phyloP scores from a whole-genome alignment of 1,284 basidiomycete genomes.

The Ustilago lituana region DNA sequence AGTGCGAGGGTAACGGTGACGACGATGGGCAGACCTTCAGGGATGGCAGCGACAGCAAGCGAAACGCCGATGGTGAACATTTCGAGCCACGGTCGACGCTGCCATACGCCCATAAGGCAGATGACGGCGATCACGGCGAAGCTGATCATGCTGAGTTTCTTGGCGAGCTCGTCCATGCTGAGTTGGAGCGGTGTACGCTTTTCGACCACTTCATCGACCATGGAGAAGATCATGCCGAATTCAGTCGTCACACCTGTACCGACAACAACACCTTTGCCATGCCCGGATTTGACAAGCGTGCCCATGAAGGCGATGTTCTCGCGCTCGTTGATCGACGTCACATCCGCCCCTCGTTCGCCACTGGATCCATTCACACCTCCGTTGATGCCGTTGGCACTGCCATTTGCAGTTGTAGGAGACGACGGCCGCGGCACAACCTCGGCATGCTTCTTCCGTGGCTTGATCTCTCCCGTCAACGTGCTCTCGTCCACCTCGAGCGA shows the following conservation, averaged over 20 bases:
- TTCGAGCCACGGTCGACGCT: slow-evolving; percentile 89
- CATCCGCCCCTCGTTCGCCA: neutral
- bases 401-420: neutral
- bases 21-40: slow-evolving; percentile 95
- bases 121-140: slow-evolving; percentile 94
- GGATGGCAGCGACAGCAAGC: slow-evolving; percentile 94
- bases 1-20: slow-evolving; percentile 95
- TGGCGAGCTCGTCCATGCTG: slow-evolving; percentile 95
- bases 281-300: slow-evolving; percentile 89
- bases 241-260: slow-evolving; percentile 89
- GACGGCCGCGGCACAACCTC: slow-evolving; percentile 70
- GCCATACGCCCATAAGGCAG: slow-evolving; percentile 86
- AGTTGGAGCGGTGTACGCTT: slow-evolving; percentile 91
- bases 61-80: slow-evolving; percentile 99
- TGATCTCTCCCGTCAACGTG: slow-evolving; percentile 91
- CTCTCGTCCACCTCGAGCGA: slow-evolving; percentile 95
- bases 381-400: slow-evolving; percentile 4
- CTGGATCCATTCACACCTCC: neutral
- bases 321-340: slow-evolving; percentile 78
- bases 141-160: slow-evolving; percentile 86
- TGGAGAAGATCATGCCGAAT: slow-evolving; percentile 94
- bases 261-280: slow-evolving; percentile 87
- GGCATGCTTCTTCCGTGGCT: slow-evolving; percentile 77
- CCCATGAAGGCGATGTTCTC: slow-evolving; percentile 95
- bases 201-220: slow-evolving; percentile 98